A percentile compares a stretch with the other conserved stretches of the same genome.
phyloP scores from a whole-genome alignment of 1,284 basidiomycete genomes.

The Moniliophthora roreri region DNA sequence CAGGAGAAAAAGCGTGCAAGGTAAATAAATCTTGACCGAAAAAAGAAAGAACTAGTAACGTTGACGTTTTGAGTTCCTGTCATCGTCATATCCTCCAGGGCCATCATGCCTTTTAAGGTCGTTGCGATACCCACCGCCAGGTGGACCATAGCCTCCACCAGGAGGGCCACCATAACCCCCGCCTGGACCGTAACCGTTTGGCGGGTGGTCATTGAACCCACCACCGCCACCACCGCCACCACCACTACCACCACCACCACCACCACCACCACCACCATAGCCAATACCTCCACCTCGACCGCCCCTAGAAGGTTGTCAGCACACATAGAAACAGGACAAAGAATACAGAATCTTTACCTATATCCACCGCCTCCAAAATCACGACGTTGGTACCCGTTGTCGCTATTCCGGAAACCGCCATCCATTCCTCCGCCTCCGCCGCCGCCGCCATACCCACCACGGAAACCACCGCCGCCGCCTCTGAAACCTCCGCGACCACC shows the following conservation, averaged over 20 bases:
- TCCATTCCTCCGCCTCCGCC: slow-evolving; percentile 30
- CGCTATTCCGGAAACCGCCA: slow-evolving; percentile 22
- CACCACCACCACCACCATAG: slow-evolving; percentile 44
- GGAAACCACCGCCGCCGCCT: slow-evolving; percentile 31
- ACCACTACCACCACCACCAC: slow-evolving; percentile 68
- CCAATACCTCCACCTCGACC: slow-evolving; percentile 64
- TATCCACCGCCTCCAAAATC: slow-evolving; percentile 41
- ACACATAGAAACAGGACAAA: slow-evolving; percentile 10
- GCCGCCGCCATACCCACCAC: slow-evolving; percentile 35
- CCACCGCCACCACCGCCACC: slow-evolving; percentile 50
- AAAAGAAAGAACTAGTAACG: slow-evolving; percentile 55
- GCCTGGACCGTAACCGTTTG: slow-evolving; percentile 56
- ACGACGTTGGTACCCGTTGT: slow-evolving; percentile 25
- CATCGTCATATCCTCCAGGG: slow-evolving; percentile 67
- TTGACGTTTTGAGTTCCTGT: slow-evolving; percentile 78
- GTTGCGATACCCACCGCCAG: slow-evolving; percentile 51
- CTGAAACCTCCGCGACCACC: slow-evolving; percentile 28
- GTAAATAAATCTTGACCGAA: background rate
- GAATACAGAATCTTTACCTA: slow-evolving; percentile 40
- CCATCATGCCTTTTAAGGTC: slow-evolving; percentile 70
- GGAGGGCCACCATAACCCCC: slow-evolving; percentile 49
- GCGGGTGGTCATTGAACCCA: slow-evolving; percentile 56
- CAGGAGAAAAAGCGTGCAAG: slow-evolving; percentile 7
- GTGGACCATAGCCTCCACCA: slow-evolving; percentile 32
- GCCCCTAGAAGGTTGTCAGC: slow-evolving; percentile 46